Percentiles rank a stretch among this genome's conserved stretches.
Conservation (phyloP, 352 stramenopile genomes). For the Thraustotheca clavata region DNA sequence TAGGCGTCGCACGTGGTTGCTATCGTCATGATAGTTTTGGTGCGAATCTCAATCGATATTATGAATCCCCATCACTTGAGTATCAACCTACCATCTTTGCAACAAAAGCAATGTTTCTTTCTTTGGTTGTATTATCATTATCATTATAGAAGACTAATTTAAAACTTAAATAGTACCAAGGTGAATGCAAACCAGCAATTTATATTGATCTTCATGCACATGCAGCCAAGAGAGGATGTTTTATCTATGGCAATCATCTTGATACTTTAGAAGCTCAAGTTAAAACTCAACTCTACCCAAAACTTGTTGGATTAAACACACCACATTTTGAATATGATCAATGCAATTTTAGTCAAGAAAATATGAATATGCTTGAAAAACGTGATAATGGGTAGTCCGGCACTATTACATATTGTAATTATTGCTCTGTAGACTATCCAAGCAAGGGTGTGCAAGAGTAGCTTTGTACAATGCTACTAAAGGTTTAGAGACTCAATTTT, state of each 20-base stretch:
- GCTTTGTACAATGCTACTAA: slow-evolving; percentile 58
- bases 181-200: slow-evolving; percentile 34
- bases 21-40: slow-evolving; percentile 81
- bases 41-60: slow-evolving; percentile 88
- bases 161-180: slow-evolving; percentile 20
- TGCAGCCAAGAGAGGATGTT: slow-evolving; percentile 81
- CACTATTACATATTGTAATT: not conserved
- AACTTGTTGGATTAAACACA: slow-evolving; percentile 57
- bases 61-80: slow-evolving; percentile 39
- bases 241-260: slow-evolving; percentile 86
- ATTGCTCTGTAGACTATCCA: slow-evolving; percentile 24
- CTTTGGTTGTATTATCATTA: slow-evolving; percentile 1
- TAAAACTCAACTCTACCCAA: slow-evolving; percentile 76
- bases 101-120: slow-evolving; percentile 36
- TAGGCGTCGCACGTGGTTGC: slow-evolving; percentile 72
- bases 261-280: slow-evolving; percentile 40
- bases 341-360: slow-evolving; percentile 74
- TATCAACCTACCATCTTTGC: slow-evolving; percentile 62
- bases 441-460: slow-evolving; percentile 71
- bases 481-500: slow-evolving; percentile 53
- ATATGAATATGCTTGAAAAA: slow-evolving; percentile 55
- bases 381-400: slow-evolving; percentile 39
- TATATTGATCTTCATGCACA: slow-evolving; percentile 90
- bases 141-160: too few relatives aligned
- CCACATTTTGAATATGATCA: slow-evolving; percentile 81